These are phyloP conservation scores for Euphorbia celastroides DNA, from an alignment of 441 rosid species.

Conservation along the genomic window DNA sequence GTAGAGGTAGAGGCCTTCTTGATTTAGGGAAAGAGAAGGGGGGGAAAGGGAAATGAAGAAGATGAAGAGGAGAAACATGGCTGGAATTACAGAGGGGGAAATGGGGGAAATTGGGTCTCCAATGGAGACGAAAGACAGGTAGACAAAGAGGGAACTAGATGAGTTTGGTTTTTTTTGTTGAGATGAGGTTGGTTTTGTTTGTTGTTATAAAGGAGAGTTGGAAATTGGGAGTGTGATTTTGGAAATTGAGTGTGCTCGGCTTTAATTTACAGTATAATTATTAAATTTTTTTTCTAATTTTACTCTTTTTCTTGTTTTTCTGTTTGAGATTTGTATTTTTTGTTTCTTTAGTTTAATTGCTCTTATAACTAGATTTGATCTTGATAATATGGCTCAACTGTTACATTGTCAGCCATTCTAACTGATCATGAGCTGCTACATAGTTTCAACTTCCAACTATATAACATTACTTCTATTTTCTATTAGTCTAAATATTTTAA, in stretches of 20 bases:
- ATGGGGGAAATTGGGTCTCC: background rate
- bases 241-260: background rate
- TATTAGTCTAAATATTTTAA: too few relatives aligned
- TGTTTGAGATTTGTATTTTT: background rate
- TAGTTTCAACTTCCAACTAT: too few relatives aligned
- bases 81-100: background rate
- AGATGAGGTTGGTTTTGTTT: background rate
- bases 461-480: too few relatives aligned
- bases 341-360: too few relatives aligned
- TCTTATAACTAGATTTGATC: background rate
- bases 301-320: background rate
- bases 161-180: background rate
- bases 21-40: constrained; percentile 44
- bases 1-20: constrained; percentile 69
- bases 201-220: background rate
- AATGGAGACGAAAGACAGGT: background rate
- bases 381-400: background rate
- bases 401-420: background rate
- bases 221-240: background rate
- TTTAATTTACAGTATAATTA: background rate
- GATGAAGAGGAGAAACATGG: constrained; percentile 16
- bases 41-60: constrained; percentile 13
- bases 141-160: background rate
- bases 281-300: background rate
- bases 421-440: too few relatives aligned